Conservation (phyloP, 2,329 filamentous ascomycete species). For the Calonectria naviculata region DNA sequence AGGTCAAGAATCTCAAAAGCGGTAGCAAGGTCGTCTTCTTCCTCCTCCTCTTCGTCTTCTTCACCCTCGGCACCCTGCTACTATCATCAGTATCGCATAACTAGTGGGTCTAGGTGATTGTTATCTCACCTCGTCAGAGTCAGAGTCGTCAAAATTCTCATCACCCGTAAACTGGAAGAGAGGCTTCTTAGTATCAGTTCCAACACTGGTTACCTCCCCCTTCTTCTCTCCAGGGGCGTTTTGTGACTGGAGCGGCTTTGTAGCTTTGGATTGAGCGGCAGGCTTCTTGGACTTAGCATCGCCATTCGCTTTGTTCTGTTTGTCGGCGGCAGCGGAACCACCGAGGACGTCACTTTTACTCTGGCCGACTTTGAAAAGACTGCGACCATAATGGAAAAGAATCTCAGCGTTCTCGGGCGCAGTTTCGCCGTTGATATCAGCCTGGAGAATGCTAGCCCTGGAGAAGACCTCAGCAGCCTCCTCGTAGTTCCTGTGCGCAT, state of each 20-base stretch:
- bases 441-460: constrained; percentile 89
- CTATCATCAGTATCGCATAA: constrained; percentile 19
- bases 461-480: constrained; percentile 90
- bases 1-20: constrained; percentile 89
- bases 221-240: constrained; percentile 55
- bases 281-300: constrained; percentile 51
- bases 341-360: constrained; percentile 95
- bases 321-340: constrained; percentile 75
- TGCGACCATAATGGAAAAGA: constrained; percentile 93
- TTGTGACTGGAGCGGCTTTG: constrained; percentile 59
- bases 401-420: constrained; percentile 91
- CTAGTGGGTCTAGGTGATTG: not conserved
- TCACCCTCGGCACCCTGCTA: constrained; percentile 47
- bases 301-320: constrained; percentile 51
- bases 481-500: constrained; percentile 88
- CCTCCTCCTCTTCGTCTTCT: constrained; percentile 64
- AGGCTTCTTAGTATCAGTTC: constrained; percentile 69
- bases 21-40: constrained; percentile 79
- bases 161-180: constrained; percentile 95
- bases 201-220: constrained; percentile 50
- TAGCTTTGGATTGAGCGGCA: constrained; percentile 49
- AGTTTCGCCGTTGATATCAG: constrained; percentile 92
- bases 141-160: constrained; percentile 89
- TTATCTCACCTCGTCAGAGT: constrained; percentile 70
- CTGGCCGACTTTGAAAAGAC: constrained; percentile 93